Conservation (phyloP, 768 basidiomycete genomes). For the Favolaschia claudopus region DNA sequence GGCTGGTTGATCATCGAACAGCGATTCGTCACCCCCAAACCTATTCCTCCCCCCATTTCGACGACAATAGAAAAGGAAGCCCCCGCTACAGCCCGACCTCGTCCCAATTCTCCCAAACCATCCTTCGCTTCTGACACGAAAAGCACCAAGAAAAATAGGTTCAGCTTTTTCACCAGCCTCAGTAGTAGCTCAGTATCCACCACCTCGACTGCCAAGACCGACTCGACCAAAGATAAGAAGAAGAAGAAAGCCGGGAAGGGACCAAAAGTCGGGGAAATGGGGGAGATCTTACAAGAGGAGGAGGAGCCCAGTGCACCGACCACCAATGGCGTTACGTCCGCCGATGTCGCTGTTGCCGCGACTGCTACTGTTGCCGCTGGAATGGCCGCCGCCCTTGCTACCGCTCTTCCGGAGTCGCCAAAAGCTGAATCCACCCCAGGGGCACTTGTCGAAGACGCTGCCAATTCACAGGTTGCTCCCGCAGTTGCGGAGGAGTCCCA, state of each 20-base stretch:
- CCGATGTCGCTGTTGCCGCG: slow-evolving; percentile 17
- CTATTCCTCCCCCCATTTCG: slow-evolving; percentile 33
- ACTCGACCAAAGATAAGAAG: slow-evolving; percentile 45
- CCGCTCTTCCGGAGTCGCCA: slow-evolving; percentile 7
- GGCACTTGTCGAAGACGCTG: slow-evolving; percentile 13
- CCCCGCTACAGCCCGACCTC: slow-evolving; percentile 32
- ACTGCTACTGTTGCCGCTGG: slow-evolving; percentile 27
- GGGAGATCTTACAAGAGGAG: slow-evolving; percentile 70
- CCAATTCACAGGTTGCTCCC: slow-evolving; percentile 2
- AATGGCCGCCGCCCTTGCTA: slow-evolving; percentile 21
- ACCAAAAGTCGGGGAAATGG: slow-evolving; percentile 69
- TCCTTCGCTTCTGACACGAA: slow-evolving; percentile 58
- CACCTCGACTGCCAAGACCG: slow-evolving; percentile 36
- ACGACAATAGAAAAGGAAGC: slow-evolving; percentile 22
- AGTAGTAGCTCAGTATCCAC: slow-evolving; percentile 41
- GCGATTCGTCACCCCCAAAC: slow-evolving; percentile 49
- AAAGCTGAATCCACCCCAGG: neutral
- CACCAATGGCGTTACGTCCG: slow-evolving; percentile 15
- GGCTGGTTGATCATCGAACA: slow-evolving; percentile 80
- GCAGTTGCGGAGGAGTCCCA: slow-evolving; percentile 4
- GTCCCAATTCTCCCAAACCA: slow-evolving; percentile 50
- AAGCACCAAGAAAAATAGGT: slow-evolving; percentile 63
- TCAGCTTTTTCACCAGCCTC: slow-evolving; percentile 64
- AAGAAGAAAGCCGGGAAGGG: slow-evolving; percentile 42
- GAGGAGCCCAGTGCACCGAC: slow-evolving; percentile 28